A percentile compares a stretch with the other conserved stretches of the same genome.
phyloP scores from a whole-genome alignment of 1,284 basidiomycete genomes.

The Meira nashicola region DNA sequence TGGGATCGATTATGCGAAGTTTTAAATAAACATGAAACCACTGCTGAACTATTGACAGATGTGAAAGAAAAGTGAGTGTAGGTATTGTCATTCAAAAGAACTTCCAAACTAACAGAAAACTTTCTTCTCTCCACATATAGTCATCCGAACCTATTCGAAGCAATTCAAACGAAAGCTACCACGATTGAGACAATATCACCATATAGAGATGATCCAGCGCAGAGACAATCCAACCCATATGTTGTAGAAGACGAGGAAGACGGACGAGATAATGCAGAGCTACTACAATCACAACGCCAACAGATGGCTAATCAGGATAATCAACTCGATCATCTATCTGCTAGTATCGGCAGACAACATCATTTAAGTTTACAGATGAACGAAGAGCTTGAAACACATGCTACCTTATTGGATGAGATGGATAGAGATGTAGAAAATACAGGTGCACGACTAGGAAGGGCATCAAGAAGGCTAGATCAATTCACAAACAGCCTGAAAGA shows the following conservation, averaged over 20 bases:
- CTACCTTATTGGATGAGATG: conserved; percentile 36
- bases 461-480: conserved; percentile 30
- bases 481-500: conserved; percentile 36
- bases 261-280: background rate
- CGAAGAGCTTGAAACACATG: conserved; percentile 48
- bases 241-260: background rate
- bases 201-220: conserved; percentile 1
- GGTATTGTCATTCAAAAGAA: too few relatives aligned
- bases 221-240: background rate
- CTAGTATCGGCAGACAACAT: conserved; percentile 44
- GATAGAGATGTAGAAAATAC: conserved; percentile 39
- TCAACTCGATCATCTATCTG: conserved; percentile 40
- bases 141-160: conserved; percentile 1
- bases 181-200: background rate
- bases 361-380: conserved; percentile 47
- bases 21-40: background rate
- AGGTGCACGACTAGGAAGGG: conserved; percentile 37
- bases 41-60: background rate
- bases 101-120: background rate
- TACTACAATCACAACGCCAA: conserved; percentile 19
- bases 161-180: conserved; percentile 1
- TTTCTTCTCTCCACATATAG: background rate
- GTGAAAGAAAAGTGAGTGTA: conserved; percentile 8
- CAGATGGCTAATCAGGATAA: conserved; percentile 37
- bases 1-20: conserved; percentile 9